phyloP scores from a whole-genome alignment of 169 alveolate species.

The Eimeria mitis region DNA sequence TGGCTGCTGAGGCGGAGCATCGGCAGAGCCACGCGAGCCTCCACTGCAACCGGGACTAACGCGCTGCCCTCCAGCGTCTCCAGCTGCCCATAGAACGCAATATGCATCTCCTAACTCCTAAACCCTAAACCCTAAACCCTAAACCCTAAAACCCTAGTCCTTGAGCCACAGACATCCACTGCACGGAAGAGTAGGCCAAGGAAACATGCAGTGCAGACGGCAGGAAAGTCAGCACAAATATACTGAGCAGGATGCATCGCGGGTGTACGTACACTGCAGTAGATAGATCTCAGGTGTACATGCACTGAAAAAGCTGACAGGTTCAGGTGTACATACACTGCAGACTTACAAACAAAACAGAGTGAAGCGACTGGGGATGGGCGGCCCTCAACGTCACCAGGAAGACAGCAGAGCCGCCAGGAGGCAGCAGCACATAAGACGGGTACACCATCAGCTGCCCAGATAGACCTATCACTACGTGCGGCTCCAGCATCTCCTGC shows the following conservation, averaged over 20 bases:
- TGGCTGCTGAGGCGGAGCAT: conserved; percentile 32
- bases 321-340: not conserved
- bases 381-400: conserved; percentile 28
- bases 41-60: not conserved
- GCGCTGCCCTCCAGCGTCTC: conserved; percentile 22
- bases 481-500: not conserved
- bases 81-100: not conserved
- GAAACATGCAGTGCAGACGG: not conserved
- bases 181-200: too few relatives aligned
- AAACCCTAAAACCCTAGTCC: too few relatives aligned
- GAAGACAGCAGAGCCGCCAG: conserved; percentile 10
- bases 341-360: conserved; percentile 31
- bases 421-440: conserved; percentile 18
- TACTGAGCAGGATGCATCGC: not conserved
- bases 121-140: not conserved
- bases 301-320: not conserved
- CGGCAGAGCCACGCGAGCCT: conserved; percentile 6
- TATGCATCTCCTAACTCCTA: not conserved
- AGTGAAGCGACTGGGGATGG: conserved; percentile 12
- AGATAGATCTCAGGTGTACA: not conserved
- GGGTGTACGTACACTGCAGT: not conserved
- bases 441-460: conserved; percentile 40
- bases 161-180: too few relatives aligned
- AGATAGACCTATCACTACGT: conserved; percentile 37
- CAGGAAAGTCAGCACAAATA: not conserved